Percentiles rank a stretch among this genome's conserved stretches.
These are phyloP conservation scores for Hortaea sp. DNA, from an alignment of 2,329 filamentous ascomycete genomes.

Conservation along the genomic window DNA sequence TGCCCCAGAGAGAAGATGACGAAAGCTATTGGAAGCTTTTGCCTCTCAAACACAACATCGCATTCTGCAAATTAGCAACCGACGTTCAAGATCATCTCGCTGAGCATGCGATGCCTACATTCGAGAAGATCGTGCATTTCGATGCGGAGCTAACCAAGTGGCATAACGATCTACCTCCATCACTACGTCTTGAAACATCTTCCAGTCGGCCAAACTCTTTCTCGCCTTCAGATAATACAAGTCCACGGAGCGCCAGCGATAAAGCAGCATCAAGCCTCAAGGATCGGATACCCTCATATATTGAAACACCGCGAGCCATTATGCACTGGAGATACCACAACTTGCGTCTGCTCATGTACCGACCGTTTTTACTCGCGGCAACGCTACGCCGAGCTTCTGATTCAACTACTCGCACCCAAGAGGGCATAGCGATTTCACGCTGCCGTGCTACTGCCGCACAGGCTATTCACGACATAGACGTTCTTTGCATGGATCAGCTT, in stretches of 20 bases:
- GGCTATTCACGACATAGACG: conserved; percentile 62
- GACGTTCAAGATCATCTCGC: conserved; percentile 67
- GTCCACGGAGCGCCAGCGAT: too few species aligned
- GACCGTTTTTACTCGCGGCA: conserved; percentile 58
- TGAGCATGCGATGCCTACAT: conserved; percentile 55
- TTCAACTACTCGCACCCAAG: conserved; percentile 48
- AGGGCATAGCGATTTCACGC: conserved; percentile 56
- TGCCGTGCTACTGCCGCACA: conserved; percentile 60
- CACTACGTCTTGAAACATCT: conserved; percentile 17
- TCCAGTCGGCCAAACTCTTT: too few species aligned
- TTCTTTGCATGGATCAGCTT: conserved; percentile 61
- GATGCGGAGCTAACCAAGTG: conserved; percentile 61
- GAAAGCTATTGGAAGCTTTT: conserved; percentile 46
- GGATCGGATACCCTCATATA: too few species aligned
- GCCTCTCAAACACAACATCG: conserved; percentile 64
- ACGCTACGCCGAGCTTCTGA: conserved; percentile 45
- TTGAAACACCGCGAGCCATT: background rate
- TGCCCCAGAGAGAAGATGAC: conserved; percentile 25
- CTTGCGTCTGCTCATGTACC: conserved; percentile 51
- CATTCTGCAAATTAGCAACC: conserved; percentile 70
- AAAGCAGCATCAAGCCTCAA: too few species aligned
- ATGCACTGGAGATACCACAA: background rate
- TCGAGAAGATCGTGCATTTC: conserved; percentile 55
- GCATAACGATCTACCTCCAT: conserved; percentile 57
- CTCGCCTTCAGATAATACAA: too few species aligned